Percentiles rank a stretch among this genome's conserved stretches.
phyloP scores from a whole-genome alignment of 805 yeast species.

The Wickerhamomyces bisporus region DNA sequence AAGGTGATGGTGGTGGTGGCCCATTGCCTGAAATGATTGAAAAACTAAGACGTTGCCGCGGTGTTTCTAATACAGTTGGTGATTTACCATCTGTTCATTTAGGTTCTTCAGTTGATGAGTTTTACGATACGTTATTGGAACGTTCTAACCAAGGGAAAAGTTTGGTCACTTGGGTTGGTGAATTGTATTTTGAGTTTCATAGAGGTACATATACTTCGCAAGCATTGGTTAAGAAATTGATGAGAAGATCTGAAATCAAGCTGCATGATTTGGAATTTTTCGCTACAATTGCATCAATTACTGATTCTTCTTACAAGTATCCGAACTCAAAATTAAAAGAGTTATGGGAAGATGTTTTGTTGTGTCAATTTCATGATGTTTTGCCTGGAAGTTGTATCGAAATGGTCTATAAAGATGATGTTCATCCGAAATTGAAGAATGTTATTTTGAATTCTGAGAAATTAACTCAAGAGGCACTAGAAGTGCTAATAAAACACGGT shows the following conservation, averaged over 20 bases:
- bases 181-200: constrained; percentile 89
- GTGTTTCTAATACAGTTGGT: constrained; percentile 75
- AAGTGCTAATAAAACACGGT: constrained; percentile 5
- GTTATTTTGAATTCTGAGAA: constrained; percentile 49
- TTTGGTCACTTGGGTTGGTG: constrained; percentile 90
- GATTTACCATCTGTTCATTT: constrained; percentile 75
- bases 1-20: constrained; percentile 99
- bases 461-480: constrained; percentile 41
- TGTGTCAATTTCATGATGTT: constrained; percentile 97
- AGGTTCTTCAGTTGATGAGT: constrained; percentile 71
- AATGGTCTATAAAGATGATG: constrained; percentile 86
- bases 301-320: constrained; percentile 51
- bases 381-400: constrained; percentile 95
- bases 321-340: constrained; percentile 64
- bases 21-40: constrained; percentile 93
- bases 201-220: constrained; percentile 97
- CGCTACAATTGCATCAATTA: constrained; percentile 67
- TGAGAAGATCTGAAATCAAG: constrained; percentile 70
- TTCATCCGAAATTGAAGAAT: constrained; percentile 65
- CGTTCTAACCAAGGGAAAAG: constrained; percentile 59
- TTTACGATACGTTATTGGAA: constrained; percentile 60
- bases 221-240: constrained; percentile 75
- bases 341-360: constrained; percentile 83
- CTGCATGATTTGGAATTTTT: constrained; percentile 83
- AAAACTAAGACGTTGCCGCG: constrained; percentile 86